Conservation (phyloP, 306 rosid species). For the Gleditsia sinensis region DNA sequence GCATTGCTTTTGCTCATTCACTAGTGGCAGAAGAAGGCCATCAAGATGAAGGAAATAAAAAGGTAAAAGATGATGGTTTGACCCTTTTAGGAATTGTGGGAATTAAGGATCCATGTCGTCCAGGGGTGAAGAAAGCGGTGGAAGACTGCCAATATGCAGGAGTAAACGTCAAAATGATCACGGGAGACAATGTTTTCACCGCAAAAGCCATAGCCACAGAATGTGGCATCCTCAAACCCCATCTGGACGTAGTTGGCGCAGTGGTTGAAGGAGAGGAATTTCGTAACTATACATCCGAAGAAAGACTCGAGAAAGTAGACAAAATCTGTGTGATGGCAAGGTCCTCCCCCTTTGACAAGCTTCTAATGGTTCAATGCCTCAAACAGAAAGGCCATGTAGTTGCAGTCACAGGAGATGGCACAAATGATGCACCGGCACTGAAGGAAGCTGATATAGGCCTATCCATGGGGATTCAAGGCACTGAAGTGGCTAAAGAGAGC, state of each 20-base stretch:
- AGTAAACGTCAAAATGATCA: constrained; percentile 23
- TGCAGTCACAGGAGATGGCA: too few relatives aligned
- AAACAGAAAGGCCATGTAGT: too few relatives aligned
- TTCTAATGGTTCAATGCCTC: too few relatives aligned
- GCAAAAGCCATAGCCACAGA: constrained; percentile 23
- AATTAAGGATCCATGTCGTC: too few relatives aligned
- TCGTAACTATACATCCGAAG: neutral
- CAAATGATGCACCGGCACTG: too few relatives aligned
- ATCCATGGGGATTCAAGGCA: constrained; percentile 34
- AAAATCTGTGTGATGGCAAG: constrained; percentile 29
- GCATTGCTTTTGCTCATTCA: constrained; percentile 31
- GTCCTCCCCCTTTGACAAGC: constrained; percentile 23
- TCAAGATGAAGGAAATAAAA: neutral
- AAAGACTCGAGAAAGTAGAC: constrained; percentile 27
- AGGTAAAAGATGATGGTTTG: neutral
- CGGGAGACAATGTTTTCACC: constrained; percentile 30
- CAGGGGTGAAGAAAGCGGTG: too few relatives aligned
- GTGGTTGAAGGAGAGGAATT: constrained; percentile 25
- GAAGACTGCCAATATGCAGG: too few relatives aligned
- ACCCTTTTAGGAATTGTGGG: constrained; percentile 8
- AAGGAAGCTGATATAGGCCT: constrained; percentile 33
- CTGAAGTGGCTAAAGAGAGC: constrained; percentile 26
- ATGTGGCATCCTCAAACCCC: constrained; percentile 6
- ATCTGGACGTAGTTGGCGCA: neutral
- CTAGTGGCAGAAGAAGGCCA: neutral